A percentile compares a stretch with the other conserved stretches of the same genome.
phyloP scores from a whole-genome alignment of 495 filamentous ascomycete species.

The Tetracladium setigerum region DNA sequence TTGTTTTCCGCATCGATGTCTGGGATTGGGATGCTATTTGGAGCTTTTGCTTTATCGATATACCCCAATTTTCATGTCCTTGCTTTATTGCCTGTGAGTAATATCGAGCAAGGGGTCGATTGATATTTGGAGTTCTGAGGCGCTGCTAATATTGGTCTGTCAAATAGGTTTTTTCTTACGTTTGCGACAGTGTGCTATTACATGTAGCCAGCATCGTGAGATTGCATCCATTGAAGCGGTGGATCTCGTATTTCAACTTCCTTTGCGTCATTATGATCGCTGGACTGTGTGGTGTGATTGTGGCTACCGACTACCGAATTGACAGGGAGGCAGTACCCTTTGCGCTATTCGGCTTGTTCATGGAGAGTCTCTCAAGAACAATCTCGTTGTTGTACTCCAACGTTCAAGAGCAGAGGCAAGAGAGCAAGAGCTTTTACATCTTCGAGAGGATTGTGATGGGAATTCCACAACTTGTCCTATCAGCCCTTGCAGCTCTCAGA shows the following conservation, averaged over 20 bases:
- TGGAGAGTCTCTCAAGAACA: constrained; percentile 11
- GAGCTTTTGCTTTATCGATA: constrained; percentile 8
- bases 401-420: too few relatives aligned
- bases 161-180: constrained; percentile 15
- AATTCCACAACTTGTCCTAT: constrained; percentile 11
- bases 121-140: not conserved
- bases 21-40: constrained; percentile 10
- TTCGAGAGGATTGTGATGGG: constrained; percentile 11
- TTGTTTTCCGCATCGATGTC: constrained; percentile 1
- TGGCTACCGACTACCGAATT: constrained; percentile 13
- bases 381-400: too few relatives aligned
- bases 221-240: constrained; percentile 5
- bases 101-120: not conserved
- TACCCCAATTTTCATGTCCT: constrained; percentile 12
- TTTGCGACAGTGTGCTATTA: constrained; percentile 14
- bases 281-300: not conserved
- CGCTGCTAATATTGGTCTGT: too few relatives aligned
- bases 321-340: constrained; percentile 1
- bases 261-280: constrained; percentile 6
- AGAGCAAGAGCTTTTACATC: too few relatives aligned
- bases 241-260: not conserved
- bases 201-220: constrained; percentile 1
- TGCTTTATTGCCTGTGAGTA: constrained; percentile 14
- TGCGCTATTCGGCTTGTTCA: not conserved
- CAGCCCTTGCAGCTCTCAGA: constrained; percentile 7